Conservation (phyloP, 2,329 filamentous ascomycete species). For the Diaporthe batatas region DNA sequence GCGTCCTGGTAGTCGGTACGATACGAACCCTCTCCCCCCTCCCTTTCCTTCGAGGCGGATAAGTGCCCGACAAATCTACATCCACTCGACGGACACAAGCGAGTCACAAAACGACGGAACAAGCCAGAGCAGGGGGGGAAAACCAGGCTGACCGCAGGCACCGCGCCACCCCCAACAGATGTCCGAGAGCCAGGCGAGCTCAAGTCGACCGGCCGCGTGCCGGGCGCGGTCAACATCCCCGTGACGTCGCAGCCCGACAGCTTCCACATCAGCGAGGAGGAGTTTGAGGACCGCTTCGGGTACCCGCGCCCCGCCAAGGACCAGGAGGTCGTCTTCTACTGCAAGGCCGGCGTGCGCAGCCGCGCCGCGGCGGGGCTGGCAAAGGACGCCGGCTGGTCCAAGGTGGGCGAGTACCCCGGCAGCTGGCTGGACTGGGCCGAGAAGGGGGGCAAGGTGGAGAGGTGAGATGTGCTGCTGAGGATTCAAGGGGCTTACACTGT, state of each 20-base stretch:
- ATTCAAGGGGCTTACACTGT: too few relatives aligned
- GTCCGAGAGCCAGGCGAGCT: constrained; percentile 81
- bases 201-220: constrained; percentile 76
- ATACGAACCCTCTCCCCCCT: constrained; percentile 14
- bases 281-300: constrained; percentile 87
- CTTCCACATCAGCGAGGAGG: constrained; percentile 79
- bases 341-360: constrained; percentile 90
- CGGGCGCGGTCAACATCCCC: constrained; percentile 85
- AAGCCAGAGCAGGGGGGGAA: background rate
- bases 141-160: background rate
- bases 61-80: background rate
- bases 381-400: constrained; percentile 79
- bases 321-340: constrained; percentile 84
- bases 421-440: constrained; percentile 87
- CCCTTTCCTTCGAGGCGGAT: background rate
- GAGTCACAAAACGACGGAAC: background rate
- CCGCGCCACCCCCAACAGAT: constrained; percentile 59
- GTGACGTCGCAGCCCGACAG: constrained; percentile 82
- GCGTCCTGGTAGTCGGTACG: constrained; percentile 63
- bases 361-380: constrained; percentile 83
- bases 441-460: constrained; percentile 75
- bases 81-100: background rate
- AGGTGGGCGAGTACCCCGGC: constrained; percentile 79
- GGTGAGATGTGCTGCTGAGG: constrained; percentile 30
- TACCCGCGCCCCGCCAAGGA: constrained; percentile 74